Percentiles rank a stretch among this genome's conserved stretches.
Conservation (phyloP, 1,284 basidiomycete species). For the Microbotryum saponariae region DNA sequence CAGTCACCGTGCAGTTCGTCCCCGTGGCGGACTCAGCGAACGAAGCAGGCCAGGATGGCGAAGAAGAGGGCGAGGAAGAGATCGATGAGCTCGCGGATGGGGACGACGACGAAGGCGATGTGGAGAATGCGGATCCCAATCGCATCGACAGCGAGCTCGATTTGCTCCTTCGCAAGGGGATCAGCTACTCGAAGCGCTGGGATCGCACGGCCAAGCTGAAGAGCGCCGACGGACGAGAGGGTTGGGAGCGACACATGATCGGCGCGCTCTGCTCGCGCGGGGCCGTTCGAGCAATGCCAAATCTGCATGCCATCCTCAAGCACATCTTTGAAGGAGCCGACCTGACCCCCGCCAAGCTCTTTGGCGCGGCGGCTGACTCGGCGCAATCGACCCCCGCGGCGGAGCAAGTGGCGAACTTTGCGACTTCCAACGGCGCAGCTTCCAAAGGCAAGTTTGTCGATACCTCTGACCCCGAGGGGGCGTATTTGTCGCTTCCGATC, state of each 20-base stretch:
- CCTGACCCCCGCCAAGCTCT: neutral
- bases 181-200: slow-evolving; percentile 30
- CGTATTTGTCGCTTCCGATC: slow-evolving; percentile 66
- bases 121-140: slow-evolving; percentile 1
- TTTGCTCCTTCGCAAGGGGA: slow-evolving; percentile 23
- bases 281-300: slow-evolving; percentile 14
- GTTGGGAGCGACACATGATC: slow-evolving; percentile 31
- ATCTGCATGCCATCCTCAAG: slow-evolving; percentile 21
- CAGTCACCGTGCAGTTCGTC: slow-evolving; percentile 13
- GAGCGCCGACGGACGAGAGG: slow-evolving; percentile 15
- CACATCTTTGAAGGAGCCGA: slow-evolving; percentile 23
- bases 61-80: slow-evolving; percentile 3
- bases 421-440: slow-evolving; percentile 2
- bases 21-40: slow-evolving; percentile 11
- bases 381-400: neutral
- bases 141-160: slow-evolving; percentile 14
- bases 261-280: slow-evolving; percentile 32
- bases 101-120: neutral
- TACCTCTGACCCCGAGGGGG: slow-evolving; percentile 52
- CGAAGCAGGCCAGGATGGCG: slow-evolving; percentile 3
- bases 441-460: slow-evolving; percentile 25
- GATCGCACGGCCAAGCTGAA: slow-evolving; percentile 32
- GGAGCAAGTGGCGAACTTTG: slow-evolving; percentile 5
- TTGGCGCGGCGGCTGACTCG: neutral
- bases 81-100: slow-evolving; percentile 16